Conservation (phyloP, 345 rosid genomes). For the Erysimum cheiranthoides region DNA sequence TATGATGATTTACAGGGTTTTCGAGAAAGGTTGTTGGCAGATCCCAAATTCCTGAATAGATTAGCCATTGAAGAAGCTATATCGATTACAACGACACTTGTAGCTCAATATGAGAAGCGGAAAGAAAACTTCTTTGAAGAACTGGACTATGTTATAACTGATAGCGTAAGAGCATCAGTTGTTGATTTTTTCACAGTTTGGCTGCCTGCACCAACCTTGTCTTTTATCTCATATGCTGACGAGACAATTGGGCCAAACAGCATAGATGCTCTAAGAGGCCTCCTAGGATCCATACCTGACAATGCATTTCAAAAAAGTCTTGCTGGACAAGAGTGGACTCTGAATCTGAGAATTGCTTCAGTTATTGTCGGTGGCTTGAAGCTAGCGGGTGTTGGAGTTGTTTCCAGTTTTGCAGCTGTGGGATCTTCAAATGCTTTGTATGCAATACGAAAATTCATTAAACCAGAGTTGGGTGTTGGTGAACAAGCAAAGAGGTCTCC, state of each 20-base stretch:
- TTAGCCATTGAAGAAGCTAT: conserved; percentile 94
- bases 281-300: conserved; percentile 89
- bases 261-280: conserved; percentile 66
- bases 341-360: conserved; percentile 79
- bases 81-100: conserved; percentile 84
- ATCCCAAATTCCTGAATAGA: conserved; percentile 88
- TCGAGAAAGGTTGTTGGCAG: conserved; percentile 90
- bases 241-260: conserved; percentile 57
- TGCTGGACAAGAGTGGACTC: conserved; percentile 81
- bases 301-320: conserved; percentile 93
- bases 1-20: conserved; percentile 69
- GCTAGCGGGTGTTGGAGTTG: conserved; percentile 82
- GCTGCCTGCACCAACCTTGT: conserved; percentile 94
- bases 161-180: conserved; percentile 75
- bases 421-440: conserved; percentile 75
- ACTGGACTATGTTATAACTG: conserved; percentile 91
- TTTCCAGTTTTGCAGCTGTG: conserved; percentile 85
- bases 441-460: conserved; percentile 58
- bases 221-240: conserved; percentile 75
- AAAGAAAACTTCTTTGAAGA: conserved; percentile 90
- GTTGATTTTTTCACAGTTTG: conserved; percentile 93
- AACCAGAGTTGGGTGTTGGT: conserved; percentile 55
- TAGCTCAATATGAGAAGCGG: conserved; percentile 91
- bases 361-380: conserved; percentile 86
- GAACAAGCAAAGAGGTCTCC: conserved; percentile 78